These are phyloP conservation scores for Tetradesmus lagerheimii DNA, from an alignment of 139 green algal species.

Conservation along the genomic window DNA sequence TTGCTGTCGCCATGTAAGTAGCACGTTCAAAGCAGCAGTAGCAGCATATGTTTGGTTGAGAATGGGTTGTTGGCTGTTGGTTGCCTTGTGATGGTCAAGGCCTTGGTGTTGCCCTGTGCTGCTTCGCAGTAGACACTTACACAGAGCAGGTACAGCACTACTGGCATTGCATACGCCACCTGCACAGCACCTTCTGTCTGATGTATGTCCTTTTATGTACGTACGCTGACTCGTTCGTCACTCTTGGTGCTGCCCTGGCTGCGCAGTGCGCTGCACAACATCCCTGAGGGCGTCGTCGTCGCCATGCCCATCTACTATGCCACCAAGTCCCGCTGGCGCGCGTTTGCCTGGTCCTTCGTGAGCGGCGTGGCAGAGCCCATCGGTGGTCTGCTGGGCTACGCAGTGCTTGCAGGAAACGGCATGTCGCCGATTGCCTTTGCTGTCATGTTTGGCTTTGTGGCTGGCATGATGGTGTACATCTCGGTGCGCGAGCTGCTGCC, in stretches of 20 bases:
- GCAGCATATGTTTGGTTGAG: too few species aligned
- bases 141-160: too few species aligned
- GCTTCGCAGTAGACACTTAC: too few species aligned
- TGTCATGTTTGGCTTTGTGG: conserved; percentile 81
- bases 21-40: too few species aligned
- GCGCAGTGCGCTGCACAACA: conserved; percentile 15
- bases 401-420: conserved; percentile 6
- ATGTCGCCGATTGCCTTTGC: conserved; percentile 63
- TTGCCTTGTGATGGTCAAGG: too few species aligned
- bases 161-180: too few species aligned
- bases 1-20: conserved; percentile 72
- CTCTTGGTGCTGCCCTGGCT: too few species aligned
- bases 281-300: conserved; percentile 80
- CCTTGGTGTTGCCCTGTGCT: too few species aligned
- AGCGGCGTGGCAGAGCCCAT: conserved; percentile 83
- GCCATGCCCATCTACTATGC: conserved; percentile 90
- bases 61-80: too few species aligned
- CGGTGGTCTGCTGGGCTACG: conserved; percentile 71
- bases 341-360: conserved; percentile 77
- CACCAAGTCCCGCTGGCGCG: conserved; percentile 77
- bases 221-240: too few species aligned
- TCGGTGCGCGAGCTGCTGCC: conserved; percentile 83
- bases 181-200: too few species aligned
- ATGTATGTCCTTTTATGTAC: too few species aligned
- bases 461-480: conserved; percentile 89